Conservation (phyloP, 2,329 filamentous ascomycete species). For the Epichloe festucae region DNA sequence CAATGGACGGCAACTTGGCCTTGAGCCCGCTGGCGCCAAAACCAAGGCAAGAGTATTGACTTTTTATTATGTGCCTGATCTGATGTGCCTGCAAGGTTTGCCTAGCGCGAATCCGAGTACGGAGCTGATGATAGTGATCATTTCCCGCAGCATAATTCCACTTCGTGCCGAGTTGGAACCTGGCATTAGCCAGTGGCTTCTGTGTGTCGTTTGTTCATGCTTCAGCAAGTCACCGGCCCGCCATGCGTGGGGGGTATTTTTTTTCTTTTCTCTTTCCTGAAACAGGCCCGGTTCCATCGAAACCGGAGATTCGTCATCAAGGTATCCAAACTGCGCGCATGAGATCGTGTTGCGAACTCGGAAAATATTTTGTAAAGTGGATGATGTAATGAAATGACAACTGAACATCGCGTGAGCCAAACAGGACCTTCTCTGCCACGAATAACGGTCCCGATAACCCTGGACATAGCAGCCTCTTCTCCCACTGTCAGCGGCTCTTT, state of each 20-base stretch:
- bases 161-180: background rate
- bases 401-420: background rate
- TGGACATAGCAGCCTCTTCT: background rate
- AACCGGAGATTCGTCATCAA: background rate
- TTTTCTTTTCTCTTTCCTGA: background rate
- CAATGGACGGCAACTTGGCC: background rate
- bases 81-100: background rate
- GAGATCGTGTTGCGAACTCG: background rate
- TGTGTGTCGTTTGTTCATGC: constrained; percentile 1
- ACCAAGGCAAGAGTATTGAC: background rate
- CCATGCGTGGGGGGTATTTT: background rate
- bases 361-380: background rate
- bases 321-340: background rate
- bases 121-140: background rate
- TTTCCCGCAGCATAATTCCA: background rate
- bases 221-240: background rate
- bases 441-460: background rate
- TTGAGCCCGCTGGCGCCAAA: background rate
- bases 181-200: background rate
- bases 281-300: constrained; percentile 4
- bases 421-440: background rate
- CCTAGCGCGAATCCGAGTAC: background rate
- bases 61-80: background rate
- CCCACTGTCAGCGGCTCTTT: background rate
- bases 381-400: background rate